phyloP scores from a whole-genome alignment of 2,329 filamentous ascomycete species.

The Cordyceps cateniannulata region DNA sequence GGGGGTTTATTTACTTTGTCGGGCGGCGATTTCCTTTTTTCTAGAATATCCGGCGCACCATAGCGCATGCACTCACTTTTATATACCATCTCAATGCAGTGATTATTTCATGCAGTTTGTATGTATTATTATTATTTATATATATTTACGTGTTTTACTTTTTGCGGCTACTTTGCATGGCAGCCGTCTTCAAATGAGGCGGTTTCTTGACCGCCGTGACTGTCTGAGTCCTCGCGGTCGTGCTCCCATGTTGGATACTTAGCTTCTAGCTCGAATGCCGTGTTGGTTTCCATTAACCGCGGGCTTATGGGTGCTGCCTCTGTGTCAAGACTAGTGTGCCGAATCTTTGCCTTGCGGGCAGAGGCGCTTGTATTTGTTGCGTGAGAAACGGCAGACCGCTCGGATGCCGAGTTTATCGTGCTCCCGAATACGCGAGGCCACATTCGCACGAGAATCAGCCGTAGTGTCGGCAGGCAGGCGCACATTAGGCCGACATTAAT shows the following conservation, averaged over 20 bases:
- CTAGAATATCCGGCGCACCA: neutral
- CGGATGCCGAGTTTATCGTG: neutral
- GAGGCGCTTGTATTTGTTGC: neutral
- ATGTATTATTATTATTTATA: neutral
- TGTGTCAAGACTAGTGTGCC: neutral
- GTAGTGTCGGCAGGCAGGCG: constrained; percentile 20
- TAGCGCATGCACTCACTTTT: neutral
- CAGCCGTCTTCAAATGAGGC: neutral
- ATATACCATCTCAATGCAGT: neutral
- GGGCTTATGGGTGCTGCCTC: neutral
- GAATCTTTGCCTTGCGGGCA: neutral
- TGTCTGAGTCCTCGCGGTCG: neutral
- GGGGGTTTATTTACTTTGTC: neutral
- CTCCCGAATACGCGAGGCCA: constrained; percentile 12
- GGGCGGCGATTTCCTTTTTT: neutral
- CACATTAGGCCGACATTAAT: constrained; percentile 20
- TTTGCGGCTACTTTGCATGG: neutral
- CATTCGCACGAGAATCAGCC: constrained; percentile 17
- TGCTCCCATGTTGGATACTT: constrained; percentile 9
- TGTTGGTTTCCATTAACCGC: neutral
- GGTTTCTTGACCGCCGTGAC: neutral
- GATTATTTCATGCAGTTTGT: neutral
- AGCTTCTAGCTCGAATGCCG: constrained; percentile 6
- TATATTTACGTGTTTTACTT: neutral
- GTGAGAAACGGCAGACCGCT: neutral